phyloP scores from a whole-genome alignment of 2,329 filamentous ascomycete species.

The Monosporascus sp. region DNA sequence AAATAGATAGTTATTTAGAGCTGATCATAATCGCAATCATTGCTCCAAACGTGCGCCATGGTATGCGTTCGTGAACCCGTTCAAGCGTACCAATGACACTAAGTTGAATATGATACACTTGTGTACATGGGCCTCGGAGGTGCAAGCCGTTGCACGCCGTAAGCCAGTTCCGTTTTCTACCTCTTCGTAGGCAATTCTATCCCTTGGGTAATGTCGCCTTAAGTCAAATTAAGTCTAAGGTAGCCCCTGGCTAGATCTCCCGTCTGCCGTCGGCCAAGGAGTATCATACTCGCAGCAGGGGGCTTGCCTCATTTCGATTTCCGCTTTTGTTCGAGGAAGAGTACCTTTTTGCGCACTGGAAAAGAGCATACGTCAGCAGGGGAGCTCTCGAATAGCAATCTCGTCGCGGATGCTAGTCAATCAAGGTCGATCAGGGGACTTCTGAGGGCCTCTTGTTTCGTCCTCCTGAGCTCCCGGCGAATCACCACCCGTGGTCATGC shows the following conservation, averaged over 20 bases:
- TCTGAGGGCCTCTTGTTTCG: too few relatives aligned
- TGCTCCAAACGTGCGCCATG: background rate
- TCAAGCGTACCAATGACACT: background rate
- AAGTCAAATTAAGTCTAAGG: background rate
- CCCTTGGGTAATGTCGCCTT: background rate
- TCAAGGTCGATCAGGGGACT: too few relatives aligned
- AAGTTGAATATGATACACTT: background rate
- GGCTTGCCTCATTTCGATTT: slow-evolving; percentile 50
- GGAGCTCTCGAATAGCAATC: too few relatives aligned
- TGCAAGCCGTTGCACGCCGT: background rate
- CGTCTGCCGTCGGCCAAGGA: background rate
- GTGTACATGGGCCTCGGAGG: background rate
- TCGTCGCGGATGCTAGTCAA: too few relatives aligned
- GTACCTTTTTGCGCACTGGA: slow-evolving; percentile 85
- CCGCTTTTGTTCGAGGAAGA: slow-evolving; percentile 92
- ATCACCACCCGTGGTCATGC: too few relatives aligned
- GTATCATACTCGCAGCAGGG: background rate
- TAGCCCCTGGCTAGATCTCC: background rate
- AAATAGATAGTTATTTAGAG: background rate
- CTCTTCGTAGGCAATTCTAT: background rate
- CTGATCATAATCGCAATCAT: background rate
- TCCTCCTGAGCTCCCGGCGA: too few relatives aligned
- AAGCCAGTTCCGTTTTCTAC: background rate
- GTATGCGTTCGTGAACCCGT: background rate
- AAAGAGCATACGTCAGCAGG: background rate